These are phyloP conservation scores for Cercospora sojina DNA, from an alignment of 2,329 filamentous ascomycete species.

Conservation along the genomic window DNA sequence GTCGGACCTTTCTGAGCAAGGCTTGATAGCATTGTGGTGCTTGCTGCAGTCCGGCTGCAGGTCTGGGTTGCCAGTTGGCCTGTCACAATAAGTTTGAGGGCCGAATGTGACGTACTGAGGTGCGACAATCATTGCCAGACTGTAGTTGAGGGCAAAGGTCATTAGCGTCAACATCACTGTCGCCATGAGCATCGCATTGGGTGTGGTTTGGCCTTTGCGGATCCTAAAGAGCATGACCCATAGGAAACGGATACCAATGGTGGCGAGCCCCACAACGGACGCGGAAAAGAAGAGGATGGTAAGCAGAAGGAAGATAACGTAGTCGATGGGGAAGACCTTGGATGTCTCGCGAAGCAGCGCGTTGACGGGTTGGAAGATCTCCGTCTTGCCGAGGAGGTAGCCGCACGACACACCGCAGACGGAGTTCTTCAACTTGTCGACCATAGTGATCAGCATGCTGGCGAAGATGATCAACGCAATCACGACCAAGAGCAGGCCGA, in stretches of 20 bases:
- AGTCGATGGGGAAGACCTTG: conserved; percentile 86
- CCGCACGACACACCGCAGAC: conserved; percentile 87
- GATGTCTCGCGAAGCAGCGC: conserved; percentile 80
- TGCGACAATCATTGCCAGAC: conserved; percentile 87
- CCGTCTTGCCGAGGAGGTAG: conserved; percentile 83
- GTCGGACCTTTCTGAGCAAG: conserved; percentile 75
- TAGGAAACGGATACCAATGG: conserved; percentile 89
- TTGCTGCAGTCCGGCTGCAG: conserved; percentile 73
- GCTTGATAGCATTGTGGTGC: conserved; percentile 68
- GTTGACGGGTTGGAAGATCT: conserved; percentile 94
- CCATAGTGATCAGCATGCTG: conserved; percentile 91
- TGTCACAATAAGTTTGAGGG: conserved; percentile 89
- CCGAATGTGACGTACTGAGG: conserved; percentile 95
- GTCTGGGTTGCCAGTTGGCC: conserved; percentile 60
- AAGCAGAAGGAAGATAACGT: conserved; percentile 80
- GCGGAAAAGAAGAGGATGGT: conserved; percentile 85
- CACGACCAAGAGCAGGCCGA: conserved; percentile 74
- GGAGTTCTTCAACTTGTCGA: conserved; percentile 96
- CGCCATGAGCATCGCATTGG: conserved; percentile 85
- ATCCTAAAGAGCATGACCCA: conserved; percentile 95
- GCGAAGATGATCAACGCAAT: conserved; percentile 75
- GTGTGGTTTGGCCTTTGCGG: conserved; percentile 80
- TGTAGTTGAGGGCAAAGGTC: conserved; percentile 88
- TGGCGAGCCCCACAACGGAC: conserved; percentile 80
- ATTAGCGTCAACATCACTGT: conserved; percentile 90